Base-by-base conservation (phyloP, 257 asterid genomes). In the Handroanthus guayacan region DNA sequence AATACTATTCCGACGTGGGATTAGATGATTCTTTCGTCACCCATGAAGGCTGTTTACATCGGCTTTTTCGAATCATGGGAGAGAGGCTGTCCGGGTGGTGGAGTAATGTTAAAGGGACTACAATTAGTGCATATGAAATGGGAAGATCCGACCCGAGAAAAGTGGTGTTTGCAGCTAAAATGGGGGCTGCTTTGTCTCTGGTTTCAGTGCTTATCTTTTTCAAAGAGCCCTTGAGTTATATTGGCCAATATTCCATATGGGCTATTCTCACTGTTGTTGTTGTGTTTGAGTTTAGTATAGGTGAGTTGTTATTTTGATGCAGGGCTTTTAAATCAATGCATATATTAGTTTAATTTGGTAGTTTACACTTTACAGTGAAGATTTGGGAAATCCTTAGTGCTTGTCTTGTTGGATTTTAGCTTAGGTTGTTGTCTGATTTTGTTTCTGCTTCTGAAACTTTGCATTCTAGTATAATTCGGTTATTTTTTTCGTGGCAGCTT, bases 241-340 rank as follows among this genome's bases (percentile, higher is more conserved):
- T 90, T 9, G 72, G 88, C 47, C 78, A 79, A 14, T 75, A 82
- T 67, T 88, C 92, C 4, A 83, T 90, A 78, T 90, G 96, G 96
- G 96, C 96, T 12, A 87, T 90, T 66, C 92, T 90, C 74, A 90
- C 98, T 3, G 97, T 91, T 25, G 96, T 93, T 9, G 97, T 94
- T 34, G 97, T 94, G 6, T 94, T 94, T 37, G 98, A 94, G 78
- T 94, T 90, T 82, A 94, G 97, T 86, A 89, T 91, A 55, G 98
- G 98, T 93, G 9, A 75, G 63, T 67, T 18, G 44, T 65, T 16
- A 20, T 56, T 36, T 38, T 50, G 3, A 5, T 56, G 66, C 18
- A 9, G 45, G 45, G 55, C 14, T 44, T 67, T 52, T 14, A 47
- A 34, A 68, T 37, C 12, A 5, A 5, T 9, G 62, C 61, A 11